Evolutionary conservation across 176 grass and related monocot genomes (phyloP).

Genomic region (Saccharum officinarum): DNA sequence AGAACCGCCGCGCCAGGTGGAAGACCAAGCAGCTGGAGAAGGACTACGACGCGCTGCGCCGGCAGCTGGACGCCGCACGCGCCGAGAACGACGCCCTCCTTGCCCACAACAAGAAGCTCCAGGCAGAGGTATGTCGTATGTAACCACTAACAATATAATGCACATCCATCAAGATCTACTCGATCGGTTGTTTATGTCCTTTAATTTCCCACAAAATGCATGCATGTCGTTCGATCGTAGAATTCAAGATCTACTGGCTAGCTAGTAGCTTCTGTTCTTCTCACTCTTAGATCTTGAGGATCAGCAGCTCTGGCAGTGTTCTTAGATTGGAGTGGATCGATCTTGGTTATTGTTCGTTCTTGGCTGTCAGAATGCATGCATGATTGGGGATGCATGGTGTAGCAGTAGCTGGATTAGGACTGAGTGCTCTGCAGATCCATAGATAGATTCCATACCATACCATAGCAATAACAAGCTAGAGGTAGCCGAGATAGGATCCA

Average conservation of each 20-base stretch:
- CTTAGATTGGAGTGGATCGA: neutral
- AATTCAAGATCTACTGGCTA: neutral
- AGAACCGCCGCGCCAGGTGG: conserved; percentile 70
- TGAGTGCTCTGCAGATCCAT: conserved; percentile 7
- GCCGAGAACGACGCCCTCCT: conserved; percentile 53
- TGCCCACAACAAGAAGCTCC: conserved; percentile 51
- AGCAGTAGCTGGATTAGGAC: neutral
- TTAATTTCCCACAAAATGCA: neutral
- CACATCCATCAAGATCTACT: neutral
- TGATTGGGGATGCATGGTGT: neutral
- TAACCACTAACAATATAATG: neutral
- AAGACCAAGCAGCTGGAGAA: conserved; percentile 72
- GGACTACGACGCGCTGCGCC: conserved; percentile 48
- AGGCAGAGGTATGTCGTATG: conserved; percentile 33
- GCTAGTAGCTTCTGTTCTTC: neutral
- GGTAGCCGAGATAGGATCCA: conserved; percentile 19
- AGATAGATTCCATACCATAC: neutral
- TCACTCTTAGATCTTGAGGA: conserved; percentile 11
- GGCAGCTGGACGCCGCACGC: conserved; percentile 44
- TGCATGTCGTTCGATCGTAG: neutral
- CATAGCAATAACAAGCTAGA: neutral
- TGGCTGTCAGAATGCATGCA: neutral
- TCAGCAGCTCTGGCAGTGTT: neutral
- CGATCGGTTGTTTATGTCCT: no score
- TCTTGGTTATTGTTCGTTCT: neutral